Evolutionary conservation across 169 alveolate genomes (phyloP), one percentile per base, ranked within the genome.

Genomic region (Plasmodium cynomolgi): DNA sequence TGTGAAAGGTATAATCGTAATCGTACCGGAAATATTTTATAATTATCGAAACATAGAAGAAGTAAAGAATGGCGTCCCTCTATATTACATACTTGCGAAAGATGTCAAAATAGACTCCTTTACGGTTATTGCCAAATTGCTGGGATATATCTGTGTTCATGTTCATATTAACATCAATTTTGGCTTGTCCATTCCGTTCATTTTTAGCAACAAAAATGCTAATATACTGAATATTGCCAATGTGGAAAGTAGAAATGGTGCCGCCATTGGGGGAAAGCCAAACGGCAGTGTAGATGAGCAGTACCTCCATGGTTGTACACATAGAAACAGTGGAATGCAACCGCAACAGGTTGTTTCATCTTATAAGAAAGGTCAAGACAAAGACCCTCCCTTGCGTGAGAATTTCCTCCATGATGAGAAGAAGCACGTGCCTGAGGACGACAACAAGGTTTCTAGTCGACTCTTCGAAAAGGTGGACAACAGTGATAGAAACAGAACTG

Each of bases 91-190:
- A 15, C 47, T 86, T 26, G 68, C 80, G 26, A 86, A 77, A 77
- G 85, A 86, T 44, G 83, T 86, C 26, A 86, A 86, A 29, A 41
- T 86, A 34, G 93, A 86, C 68, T 15, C 93, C 9, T 75, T 86
- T 56, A 86, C 93, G 3, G 81, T 86, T 37, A 86, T 86, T 20
- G 93, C 93, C 1, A 86, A 86, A 50, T 86, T 86, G 47, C 68
- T 86, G 31, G 93, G 93, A 13, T 86, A 86, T 44, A 86, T 86
- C 37, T 86, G 93, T n/a, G 81, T 86, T 1, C 93, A 86, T 33
- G 50, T 86, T 56, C 93, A 86, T 74, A 77, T 86, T 11, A 86
- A 86, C 20, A 54, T 86, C 9, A 86, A 86, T 58, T 86, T 34
- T 86, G 93, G 93, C 15, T 41, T 86, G 31, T 86, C 93, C 2